Evolutionary conservation across 2,329 filamentous ascomycete species (phyloP).

Genomic region (Lachnellula cervina): DNA sequence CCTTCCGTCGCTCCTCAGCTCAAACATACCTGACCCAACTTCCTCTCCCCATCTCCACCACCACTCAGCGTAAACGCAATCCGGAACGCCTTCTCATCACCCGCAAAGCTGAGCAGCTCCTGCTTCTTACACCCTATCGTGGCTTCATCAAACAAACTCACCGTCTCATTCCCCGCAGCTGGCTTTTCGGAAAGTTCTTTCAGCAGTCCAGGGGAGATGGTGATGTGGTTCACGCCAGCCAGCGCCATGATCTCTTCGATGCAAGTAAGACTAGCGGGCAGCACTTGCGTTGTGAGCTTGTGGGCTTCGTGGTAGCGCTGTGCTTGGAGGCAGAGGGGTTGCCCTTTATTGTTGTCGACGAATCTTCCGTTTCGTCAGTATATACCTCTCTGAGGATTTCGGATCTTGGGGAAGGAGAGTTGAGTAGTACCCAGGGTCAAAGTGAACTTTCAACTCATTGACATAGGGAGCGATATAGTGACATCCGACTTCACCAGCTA

Average conservation of each 20-base stretch:
- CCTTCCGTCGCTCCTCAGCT: background rate
- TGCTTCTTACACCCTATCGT: background rate
- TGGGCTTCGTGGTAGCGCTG: slow-evolving; percentile 47
- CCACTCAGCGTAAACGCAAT: slow-evolving; percentile 45
- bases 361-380: slow-evolving; percentile 34
- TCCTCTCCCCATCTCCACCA: slow-evolving; percentile 40
- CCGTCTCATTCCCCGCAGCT: slow-evolving; percentile 3
- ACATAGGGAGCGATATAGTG: slow-evolving; percentile 62
- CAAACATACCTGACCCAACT: slow-evolving; percentile 37
- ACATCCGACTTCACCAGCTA: slow-evolving; percentile 53
- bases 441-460: slow-evolving; percentile 60
- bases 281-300: slow-evolving; percentile 43
- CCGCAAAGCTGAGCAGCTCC: slow-evolving; percentile 21
- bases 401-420: no score
- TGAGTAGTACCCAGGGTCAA: slow-evolving; percentile 41
- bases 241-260: slow-evolving; percentile 54
- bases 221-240: slow-evolving; percentile 54
- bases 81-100: slow-evolving; percentile 45
- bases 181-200: slow-evolving; percentile 11
- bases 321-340: slow-evolving; percentile 38
- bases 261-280: slow-evolving; percentile 54
- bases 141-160: slow-evolving; percentile 19
- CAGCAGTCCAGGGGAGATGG: slow-evolving; percentile 50
- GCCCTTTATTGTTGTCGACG: slow-evolving; percentile 41
- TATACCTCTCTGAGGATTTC: background rate